Percentiles rank a stretch among this genome's conserved stretches.
Evolutionary conservation across 192 early-diverging fungal species (phyloP).

Genomic region (Pilobolus umbonatus): DNA sequence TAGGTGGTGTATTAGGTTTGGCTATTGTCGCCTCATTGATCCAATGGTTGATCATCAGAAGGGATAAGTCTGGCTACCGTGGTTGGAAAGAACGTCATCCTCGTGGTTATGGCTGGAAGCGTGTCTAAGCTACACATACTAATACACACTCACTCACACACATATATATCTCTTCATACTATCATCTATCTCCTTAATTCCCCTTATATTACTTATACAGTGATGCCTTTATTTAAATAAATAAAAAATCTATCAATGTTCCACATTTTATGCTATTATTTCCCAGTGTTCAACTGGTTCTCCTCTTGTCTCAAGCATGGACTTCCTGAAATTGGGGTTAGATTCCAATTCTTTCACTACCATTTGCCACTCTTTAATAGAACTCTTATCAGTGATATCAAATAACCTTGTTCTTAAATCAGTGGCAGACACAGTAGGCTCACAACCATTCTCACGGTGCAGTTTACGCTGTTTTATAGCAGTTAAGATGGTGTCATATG

Average conservation of each 20-base stretch:
- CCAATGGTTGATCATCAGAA: conserved; percentile 58
- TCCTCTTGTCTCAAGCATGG: neutral
- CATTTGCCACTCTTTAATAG: conserved; percentile 1
- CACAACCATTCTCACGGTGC: neutral
- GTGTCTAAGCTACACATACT: conserved; percentile 15
- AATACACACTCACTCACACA: neutral
- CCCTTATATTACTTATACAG: neutral
- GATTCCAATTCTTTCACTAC: neutral
- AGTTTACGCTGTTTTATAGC: neutral
- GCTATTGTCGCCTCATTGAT: conserved; percentile 59
- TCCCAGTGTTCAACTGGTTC: conserved; percentile 8
- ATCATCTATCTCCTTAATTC: neutral
- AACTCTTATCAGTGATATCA: neutral
- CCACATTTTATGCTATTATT: neutral
- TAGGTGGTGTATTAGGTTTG: conserved; percentile 60
- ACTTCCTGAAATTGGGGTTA: neutral
- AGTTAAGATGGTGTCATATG: neutral
- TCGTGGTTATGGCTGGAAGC: conserved; percentile 10
- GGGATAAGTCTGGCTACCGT: conserved; percentile 8
- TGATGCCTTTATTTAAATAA: neutral
- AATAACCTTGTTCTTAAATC: neutral
- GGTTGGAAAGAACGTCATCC: conserved; percentile 23
- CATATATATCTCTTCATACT: neutral
- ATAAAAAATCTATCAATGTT: neutral
- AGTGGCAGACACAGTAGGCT: neutral